Evolutionary conservation across 202 grass and related monocot genomes (phyloP), one percentile per base, ranked within the genome.

Genomic region (Bolboschoenoplectus hybrid): DNA sequence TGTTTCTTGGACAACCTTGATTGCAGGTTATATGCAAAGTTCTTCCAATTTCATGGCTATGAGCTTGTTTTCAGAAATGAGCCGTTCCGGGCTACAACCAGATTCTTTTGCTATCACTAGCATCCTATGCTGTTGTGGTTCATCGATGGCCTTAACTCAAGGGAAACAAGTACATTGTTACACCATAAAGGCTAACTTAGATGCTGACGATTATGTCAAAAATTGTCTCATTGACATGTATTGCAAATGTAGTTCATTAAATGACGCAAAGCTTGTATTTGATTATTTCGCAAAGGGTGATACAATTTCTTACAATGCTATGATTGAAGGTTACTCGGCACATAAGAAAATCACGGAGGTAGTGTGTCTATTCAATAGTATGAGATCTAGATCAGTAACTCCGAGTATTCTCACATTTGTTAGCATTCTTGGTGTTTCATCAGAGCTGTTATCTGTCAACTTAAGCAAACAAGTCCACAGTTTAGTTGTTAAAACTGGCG

Each of bases 1-100:
- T 87, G 92, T 94, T 36, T 91, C 92, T 55, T 97, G 92, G 94
- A 97, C 90, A 47, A 92, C 94, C 35, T 90, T 94, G 88, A 91
- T 97, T 47, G 58, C 87, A 51, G 94, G 91, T 6, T 94, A 94
- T 68, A 89, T 97, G 94, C 91, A 94, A 81, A 91, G 88, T 56
- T 89, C 90, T 51, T 92, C 74, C 26, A 67, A 91, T 77, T 85
- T 38, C 63, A 88, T 89, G 88, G 90, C 94, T 41, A 85, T 94
- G 52, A 52, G n/a, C 60, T 88, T 94, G 83, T 94, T 91, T 75
- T 52, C 58, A 3, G 87, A 88, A 83, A 93, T 97, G 91, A 89
- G 35, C 47, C 80, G 1, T 17, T 84, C 77, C 43, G 94, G 91
- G 35, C 91, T 88, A 89, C 86, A 83, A 17, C 87, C 87, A 6